A percentile compares a stretch with the other conserved stretches of the same genome.
These are phyloP conservation scores for Eudorina sp. DNA, from an alignment of 139 green algal genomes.

Conservation along the genomic window DNA sequence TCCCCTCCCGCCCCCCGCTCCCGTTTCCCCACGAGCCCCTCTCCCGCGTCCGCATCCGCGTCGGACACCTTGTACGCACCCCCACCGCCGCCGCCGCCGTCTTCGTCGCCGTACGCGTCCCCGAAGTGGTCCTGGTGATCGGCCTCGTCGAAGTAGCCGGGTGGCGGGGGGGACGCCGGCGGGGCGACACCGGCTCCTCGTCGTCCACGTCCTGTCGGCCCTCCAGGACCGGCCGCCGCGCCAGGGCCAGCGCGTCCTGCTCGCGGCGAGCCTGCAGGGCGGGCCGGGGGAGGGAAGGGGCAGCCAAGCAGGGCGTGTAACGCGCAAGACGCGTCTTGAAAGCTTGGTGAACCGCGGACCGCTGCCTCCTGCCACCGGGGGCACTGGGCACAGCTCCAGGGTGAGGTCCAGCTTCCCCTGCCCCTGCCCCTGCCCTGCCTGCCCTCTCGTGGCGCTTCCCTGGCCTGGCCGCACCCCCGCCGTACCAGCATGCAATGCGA, in stretches of 20 bases:
- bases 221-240: background rate
- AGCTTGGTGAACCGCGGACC: too few relatives aligned
- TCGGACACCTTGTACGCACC: slow-evolving; percentile 9
- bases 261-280: background rate
- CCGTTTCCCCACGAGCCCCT: background rate
- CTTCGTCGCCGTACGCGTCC: background rate
- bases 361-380: too few relatives aligned
- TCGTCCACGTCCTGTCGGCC: background rate
- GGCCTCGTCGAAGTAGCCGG: background rate
- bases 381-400: too few relatives aligned
- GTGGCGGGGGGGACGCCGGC: background rate
- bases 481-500: too few relatives aligned
- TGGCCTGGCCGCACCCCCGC: too few relatives aligned
- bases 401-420: too few relatives aligned
- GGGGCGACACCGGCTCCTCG: background rate
- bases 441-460: too few relatives aligned
- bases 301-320: too few relatives aligned
- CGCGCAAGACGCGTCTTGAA: too few relatives aligned
- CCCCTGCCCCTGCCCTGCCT: too few relatives aligned
- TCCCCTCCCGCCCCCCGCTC: background rate
- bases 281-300: background rate
- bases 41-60: background rate
- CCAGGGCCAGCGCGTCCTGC: background rate
- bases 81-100: background rate
- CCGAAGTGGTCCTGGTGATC: background rate